Conservation (phyloP, 2,329 filamentous ascomycete genomes). For the Cladophialophora yegresii region DNA sequence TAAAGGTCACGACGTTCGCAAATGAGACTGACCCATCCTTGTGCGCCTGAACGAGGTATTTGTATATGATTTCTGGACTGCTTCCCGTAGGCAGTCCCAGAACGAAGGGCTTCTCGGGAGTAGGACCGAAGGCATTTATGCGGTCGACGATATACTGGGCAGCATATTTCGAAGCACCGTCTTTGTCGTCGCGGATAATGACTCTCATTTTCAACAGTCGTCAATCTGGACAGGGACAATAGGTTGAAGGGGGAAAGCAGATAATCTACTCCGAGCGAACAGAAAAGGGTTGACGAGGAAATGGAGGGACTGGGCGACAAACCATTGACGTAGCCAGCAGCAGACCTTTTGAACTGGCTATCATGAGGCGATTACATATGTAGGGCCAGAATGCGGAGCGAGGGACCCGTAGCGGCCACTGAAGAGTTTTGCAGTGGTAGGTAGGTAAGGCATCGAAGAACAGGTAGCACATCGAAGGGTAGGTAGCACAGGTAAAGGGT, state of each 20-base stretch:
- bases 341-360: constrained; percentile 16
- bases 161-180: constrained; percentile 71
- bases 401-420: constrained; percentile 19
- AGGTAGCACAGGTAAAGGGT: neutral
- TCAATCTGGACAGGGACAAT: neutral
- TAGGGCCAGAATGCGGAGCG: constrained; percentile 23
- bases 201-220: constrained; percentile 64
- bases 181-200: constrained; percentile 74
- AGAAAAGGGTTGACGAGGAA: neutral
- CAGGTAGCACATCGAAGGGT: constrained; percentile 5
- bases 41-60: constrained; percentile 63
- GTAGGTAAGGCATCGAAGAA: constrained; percentile 9
- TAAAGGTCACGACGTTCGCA: constrained; percentile 86
- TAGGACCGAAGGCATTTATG: constrained; percentile 75
- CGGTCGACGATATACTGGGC: constrained; percentile 79
- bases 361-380: constrained; percentile 20
- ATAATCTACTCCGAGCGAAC: neutral
- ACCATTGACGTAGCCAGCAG: constrained; percentile 28
- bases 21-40: constrained; percentile 68
- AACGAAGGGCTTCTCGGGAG: constrained; percentile 72
- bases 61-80: constrained; percentile 76
- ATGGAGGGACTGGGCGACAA: constrained; percentile 18
- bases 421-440: constrained; percentile 5
- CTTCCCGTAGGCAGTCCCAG: constrained; percentile 82
- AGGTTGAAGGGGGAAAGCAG: neutral